A percentile compares a stretch with the other conserved stretches of the same genome.
Conservation (phyloP, 2,329 filamentous ascomycete species). For the Monosporascus cannonballus region DNA sequence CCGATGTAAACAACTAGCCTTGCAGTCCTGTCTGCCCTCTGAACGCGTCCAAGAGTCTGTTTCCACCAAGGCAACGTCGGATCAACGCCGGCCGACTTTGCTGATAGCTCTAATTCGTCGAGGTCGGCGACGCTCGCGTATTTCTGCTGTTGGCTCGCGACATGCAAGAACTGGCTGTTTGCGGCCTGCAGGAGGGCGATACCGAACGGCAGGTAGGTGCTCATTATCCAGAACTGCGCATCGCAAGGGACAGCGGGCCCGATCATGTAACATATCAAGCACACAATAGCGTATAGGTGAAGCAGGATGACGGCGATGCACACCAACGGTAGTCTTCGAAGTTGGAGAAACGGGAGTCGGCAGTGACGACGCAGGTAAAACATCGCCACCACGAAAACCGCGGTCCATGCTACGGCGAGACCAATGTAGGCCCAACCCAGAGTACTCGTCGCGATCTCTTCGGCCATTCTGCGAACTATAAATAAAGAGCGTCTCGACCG, state of each 20-base stretch:
- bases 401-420: conserved; percentile 11
- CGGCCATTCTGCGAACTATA: background rate
- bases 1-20: conserved; percentile 45
- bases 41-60: conserved; percentile 27
- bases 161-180: conserved; percentile 54
- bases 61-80: conserved; percentile 6
- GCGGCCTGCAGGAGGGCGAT: conserved; percentile 61
- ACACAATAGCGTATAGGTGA: conserved; percentile 14
- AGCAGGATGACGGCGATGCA: conserved; percentile 18
- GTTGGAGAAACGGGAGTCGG: conserved; percentile 23
- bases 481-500: background rate
- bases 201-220: conserved; percentile 56
- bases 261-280: conserved; percentile 26
- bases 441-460: background rate
- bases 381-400: conserved; percentile 17
- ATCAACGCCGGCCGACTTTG: conserved; percentile 21
- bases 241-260: conserved; percentile 39
- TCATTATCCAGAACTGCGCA: conserved; percentile 62
- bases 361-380: conserved; percentile 18
- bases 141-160: conserved; percentile 48
- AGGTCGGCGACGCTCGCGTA: conserved; percentile 23
- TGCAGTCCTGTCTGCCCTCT: conserved; percentile 37
- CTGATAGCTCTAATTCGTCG: conserved; percentile 7
- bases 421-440: conserved; percentile 13
- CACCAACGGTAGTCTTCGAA: conserved; percentile 22